phyloP scores from a whole-genome alignment of 2,329 filamentous ascomycete genomes.

The Periglandula ipomoeae region DNA sequence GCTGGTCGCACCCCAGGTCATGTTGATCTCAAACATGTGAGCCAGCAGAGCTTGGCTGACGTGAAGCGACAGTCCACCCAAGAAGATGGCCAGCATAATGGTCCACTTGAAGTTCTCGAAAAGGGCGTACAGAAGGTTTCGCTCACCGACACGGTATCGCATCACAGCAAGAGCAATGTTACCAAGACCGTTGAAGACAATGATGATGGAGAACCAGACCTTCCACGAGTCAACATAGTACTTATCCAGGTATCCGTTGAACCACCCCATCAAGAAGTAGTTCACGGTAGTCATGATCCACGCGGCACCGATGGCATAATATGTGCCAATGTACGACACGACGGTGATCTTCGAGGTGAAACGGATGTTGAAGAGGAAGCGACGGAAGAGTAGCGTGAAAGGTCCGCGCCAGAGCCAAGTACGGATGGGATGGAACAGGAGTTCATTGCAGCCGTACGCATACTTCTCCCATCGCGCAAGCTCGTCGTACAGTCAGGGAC shows the following conservation, averaged over 20 bases:
- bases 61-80: constrained; percentile 73
- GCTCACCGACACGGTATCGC: constrained; percentile 62
- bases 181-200: constrained; percentile 68
- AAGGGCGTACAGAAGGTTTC: constrained; percentile 45
- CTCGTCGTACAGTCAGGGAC: constrained; percentile 78
- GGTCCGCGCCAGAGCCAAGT: constrained; percentile 66
- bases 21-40: constrained; percentile 80
- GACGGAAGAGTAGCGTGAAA: constrained; percentile 69
- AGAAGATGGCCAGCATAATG: constrained; percentile 65
- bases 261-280: constrained; percentile 71
- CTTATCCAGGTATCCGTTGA: constrained; percentile 67
- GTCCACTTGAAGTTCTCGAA: constrained; percentile 67
- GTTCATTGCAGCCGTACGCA: constrained; percentile 74
- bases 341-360: constrained; percentile 70
- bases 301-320: constrained; percentile 68
- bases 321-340: constrained; percentile 69
- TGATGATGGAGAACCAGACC: constrained; percentile 72
- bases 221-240: constrained; percentile 74
- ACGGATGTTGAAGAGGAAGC: constrained; percentile 63
- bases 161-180: constrained; percentile 64
- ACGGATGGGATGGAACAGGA: constrained; percentile 69
- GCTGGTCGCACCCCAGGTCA: constrained; percentile 76
- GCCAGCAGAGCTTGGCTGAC: constrained; percentile 69
- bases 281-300: constrained; percentile 66
- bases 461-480: constrained; percentile 82